Percentiles rank a stretch among this genome's conserved stretches.
Evolutionary conservation across 495 filamentous ascomycete species (phyloP).

Genomic region (Penicillium samsonianum): DNA sequence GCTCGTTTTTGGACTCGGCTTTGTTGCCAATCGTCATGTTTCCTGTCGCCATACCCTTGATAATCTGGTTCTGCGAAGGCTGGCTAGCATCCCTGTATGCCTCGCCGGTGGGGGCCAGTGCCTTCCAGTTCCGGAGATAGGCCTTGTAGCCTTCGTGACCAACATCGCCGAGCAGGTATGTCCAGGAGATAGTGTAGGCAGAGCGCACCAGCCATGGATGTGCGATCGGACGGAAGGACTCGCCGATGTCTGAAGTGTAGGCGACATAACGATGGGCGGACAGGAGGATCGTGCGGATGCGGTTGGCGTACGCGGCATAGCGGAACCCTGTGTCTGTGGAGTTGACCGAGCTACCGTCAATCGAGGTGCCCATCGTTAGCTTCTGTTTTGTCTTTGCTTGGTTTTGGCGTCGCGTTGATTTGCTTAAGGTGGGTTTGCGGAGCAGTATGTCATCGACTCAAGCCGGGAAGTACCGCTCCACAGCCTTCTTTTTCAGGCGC

Average conservation of each 20-base stretch:
- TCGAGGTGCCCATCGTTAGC: conserved; percentile 23
- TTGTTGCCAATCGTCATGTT: conserved; percentile 32
- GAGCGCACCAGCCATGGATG: conserved; percentile 77
- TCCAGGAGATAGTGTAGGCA: conserved; percentile 92
- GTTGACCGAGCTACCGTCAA: conserved; percentile 62
- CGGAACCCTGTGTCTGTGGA: conserved; percentile 82
- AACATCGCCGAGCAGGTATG: conserved; percentile 89
- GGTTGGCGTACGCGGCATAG: conserved; percentile 89
- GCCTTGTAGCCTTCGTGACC: conserved; percentile 94
- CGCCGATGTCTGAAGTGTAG: conserved; percentile 96
- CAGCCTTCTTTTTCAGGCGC: neutral
- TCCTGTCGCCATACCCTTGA: conserved; percentile 44
- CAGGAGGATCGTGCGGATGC: conserved; percentile 84
- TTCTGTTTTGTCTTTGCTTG: neutral
- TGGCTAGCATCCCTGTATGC: conserved; percentile 47
- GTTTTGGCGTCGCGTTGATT: conserved; percentile 8
- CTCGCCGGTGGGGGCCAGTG: conserved; percentile 41
- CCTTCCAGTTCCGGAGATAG: conserved; percentile 75
- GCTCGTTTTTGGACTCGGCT: conserved; percentile 20
- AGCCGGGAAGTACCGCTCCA: conserved; percentile 7
- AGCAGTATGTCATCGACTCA: conserved; percentile 12
- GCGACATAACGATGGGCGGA: conserved; percentile 95
- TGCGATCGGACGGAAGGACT: conserved; percentile 91
- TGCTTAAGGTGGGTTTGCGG: neutral
- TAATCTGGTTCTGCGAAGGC: conserved; percentile 30